Conservation (phyloP, 2,329 filamentous ascomycete species). For the Colletotrichum euphorbiae region DNA sequence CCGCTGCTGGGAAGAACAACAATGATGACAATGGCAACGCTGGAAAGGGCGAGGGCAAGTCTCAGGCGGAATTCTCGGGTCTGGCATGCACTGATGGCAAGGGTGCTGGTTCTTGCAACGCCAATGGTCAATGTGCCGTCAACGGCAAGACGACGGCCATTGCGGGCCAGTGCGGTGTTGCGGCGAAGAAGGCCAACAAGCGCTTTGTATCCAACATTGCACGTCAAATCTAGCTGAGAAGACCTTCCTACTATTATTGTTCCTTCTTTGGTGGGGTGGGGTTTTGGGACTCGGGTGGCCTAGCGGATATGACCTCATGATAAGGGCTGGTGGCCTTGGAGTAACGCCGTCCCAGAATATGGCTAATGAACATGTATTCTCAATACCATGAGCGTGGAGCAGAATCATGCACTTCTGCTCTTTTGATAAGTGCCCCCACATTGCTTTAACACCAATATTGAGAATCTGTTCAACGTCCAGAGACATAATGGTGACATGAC, state of each 20-base stretch:
- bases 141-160: constrained; percentile 35
- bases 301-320: constrained; percentile 15
- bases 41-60: constrained; percentile 17
- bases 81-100: constrained; percentile 35
- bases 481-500: too few species aligned
- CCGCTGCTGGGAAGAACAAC: too few species aligned
- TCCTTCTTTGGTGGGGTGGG: neutral
- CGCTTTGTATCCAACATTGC: constrained; percentile 2
- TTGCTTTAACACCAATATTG: too few species aligned
- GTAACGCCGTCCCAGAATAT: neutral
- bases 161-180: constrained; percentile 33
- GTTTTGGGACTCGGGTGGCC: constrained; percentile 2
- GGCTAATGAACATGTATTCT: neutral
- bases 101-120: constrained; percentile 31
- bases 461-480: too few species aligned
- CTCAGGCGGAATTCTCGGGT: constrained; percentile 24
- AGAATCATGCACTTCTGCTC: too few species aligned
- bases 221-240: neutral
- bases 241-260: neutral
- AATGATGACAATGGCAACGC: constrained; percentile 6
- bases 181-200: constrained; percentile 25
- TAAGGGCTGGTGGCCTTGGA: constrained; percentile 7
- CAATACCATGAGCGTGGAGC: too few species aligned
- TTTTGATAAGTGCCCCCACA: too few species aligned
- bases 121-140: constrained; percentile 26